These are phyloP conservation scores for Aristolochia fimbriata DNA, from an alignment of 164 flowering plant genomes.

Conservation along the genomic window DNA sequence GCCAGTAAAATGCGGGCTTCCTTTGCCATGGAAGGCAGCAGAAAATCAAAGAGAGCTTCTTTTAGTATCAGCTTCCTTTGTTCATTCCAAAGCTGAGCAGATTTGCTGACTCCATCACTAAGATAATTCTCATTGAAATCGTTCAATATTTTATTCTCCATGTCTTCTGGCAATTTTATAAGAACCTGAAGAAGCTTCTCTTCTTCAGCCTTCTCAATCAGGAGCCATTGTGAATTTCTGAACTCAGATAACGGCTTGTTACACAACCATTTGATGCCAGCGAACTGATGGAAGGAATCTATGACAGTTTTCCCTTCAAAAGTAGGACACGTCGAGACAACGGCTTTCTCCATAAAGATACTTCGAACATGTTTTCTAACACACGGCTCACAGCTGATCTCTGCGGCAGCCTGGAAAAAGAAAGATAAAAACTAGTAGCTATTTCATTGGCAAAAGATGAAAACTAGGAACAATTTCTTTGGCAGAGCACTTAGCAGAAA, in stretches of 20 bases:
- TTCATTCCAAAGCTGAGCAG: slow-evolving; percentile 92
- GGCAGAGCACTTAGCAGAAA: background rate
- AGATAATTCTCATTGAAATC: slow-evolving; percentile 63
- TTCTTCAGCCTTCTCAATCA: slow-evolving; percentile 94
- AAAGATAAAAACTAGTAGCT: background rate
- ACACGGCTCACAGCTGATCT: slow-evolving; percentile 88
- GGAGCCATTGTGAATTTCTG: slow-evolving; percentile 93
- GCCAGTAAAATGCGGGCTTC: slow-evolving; percentile 73
- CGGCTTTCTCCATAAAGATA: slow-evolving; percentile 61
- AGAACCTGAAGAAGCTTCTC: slow-evolving; percentile 82
- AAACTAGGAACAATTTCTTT: background rate
- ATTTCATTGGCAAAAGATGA: background rate
- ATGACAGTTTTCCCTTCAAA: slow-evolving; percentile 61
- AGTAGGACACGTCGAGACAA: slow-evolving; percentile 75
- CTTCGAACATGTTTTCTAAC: slow-evolving; percentile 78
- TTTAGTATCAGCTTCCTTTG: slow-evolving; percentile 70
- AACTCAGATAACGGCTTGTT: slow-evolving; percentile 67
- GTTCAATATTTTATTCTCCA: slow-evolving; percentile 32
- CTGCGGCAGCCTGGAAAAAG: slow-evolving; percentile 33
- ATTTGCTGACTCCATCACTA: slow-evolving; percentile 76
- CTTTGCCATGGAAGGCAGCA: slow-evolving; percentile 86
- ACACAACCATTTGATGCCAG: slow-evolving; percentile 72
- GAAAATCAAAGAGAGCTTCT: slow-evolving; percentile 56
- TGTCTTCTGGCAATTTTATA: slow-evolving; percentile 45
- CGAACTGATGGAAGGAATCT: slow-evolving; percentile 81